These are phyloP conservation scores for Tillandsia fasciculata DNA, from an alignment of 176 grass and related monocot species.

Conservation along the genomic window DNA sequence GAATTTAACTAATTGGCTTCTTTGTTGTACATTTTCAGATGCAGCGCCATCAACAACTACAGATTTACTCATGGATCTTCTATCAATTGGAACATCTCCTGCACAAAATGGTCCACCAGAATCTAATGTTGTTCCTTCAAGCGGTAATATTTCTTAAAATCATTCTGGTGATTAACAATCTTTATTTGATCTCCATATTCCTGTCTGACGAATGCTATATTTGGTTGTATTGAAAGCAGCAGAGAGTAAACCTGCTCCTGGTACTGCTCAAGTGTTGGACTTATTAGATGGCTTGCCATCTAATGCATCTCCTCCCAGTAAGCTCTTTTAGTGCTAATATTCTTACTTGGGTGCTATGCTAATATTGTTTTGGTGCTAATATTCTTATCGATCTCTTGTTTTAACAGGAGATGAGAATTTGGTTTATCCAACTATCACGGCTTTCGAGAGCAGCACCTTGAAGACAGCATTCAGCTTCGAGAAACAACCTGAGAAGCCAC, in stretches of 20 bases:
- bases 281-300: conserved; percentile 80
- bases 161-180: conserved; percentile 13
- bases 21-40: conserved; percentile 29
- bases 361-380: neutral
- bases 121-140: conserved; percentile 29
- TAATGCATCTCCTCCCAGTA: conserved; percentile 46
- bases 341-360: conserved; percentile 6
- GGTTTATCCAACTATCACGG: conserved; percentile 55
- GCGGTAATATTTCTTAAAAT: conserved; percentile 39
- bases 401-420: conserved; percentile 34
- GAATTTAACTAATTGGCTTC: conserved; percentile 23
- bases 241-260: conserved; percentile 41
- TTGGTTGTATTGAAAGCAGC: conserved; percentile 21
- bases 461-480: conserved; percentile 74
- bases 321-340: conserved; percentile 3
- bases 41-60: conserved; percentile 37
- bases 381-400: conserved; percentile 12
- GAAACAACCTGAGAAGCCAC: conserved; percentile 65
- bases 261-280: conserved; percentile 51
- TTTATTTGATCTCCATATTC: conserved; percentile 17
- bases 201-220: conserved; percentile 21
- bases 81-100: conserved; percentile 83
- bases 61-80: conserved; percentile 89
- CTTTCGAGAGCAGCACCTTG: conserved; percentile 81
- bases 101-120: conserved; percentile 50